Evolutionary conservation across 441 rosid species (phyloP), one percentile per base, ranked within the genome.

Genomic region (Daphne laureola): DNA sequence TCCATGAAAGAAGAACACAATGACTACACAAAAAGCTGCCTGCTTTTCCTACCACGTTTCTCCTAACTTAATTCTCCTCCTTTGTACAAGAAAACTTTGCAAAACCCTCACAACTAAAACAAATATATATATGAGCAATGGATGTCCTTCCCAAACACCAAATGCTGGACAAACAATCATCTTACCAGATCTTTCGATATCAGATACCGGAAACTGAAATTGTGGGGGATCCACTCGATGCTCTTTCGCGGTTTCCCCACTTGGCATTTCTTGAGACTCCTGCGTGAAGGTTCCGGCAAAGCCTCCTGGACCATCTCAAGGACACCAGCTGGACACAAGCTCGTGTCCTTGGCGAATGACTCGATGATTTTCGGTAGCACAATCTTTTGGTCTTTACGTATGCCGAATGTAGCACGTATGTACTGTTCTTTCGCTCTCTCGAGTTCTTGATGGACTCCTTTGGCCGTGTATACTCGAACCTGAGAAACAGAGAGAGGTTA

Each of bases 391-490:
- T 86, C 90, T 57, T 84, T 88, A 14, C 78, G 80, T 6, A 86
- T 17, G 8, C 86, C 82, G 17, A 84, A 72, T 25, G 82, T 80
- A 36, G 92, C 91, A 3, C 88, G 78, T 49, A 89, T 73, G 61
- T 83, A 89, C 62, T 89, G 97, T 59, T 78, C 92, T 74, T 84
- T 86, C 0, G 97, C 92, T n/a, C 73, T 72, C 50, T 84, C 90
- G n/a, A 92, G 79, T 67, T 92, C 98, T 58, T 84, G 94, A 49
- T 61, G 63, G 56, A 92, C 73, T 63, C 77, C 69, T 67, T 83
- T 84, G 0, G 89, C 78, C 7, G 90, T 80, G 74, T 86, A 92
- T 42, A 77, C 71, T 12, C 96, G 97, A 61, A 92, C 85, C 98
- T 92, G 78, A 43, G 54, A 49, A 49, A 40, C 14, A 43, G 18